Evolutionary conservation across 805 yeast species (phyloP).

Genomic region (Yarrowia deformans): DNA sequence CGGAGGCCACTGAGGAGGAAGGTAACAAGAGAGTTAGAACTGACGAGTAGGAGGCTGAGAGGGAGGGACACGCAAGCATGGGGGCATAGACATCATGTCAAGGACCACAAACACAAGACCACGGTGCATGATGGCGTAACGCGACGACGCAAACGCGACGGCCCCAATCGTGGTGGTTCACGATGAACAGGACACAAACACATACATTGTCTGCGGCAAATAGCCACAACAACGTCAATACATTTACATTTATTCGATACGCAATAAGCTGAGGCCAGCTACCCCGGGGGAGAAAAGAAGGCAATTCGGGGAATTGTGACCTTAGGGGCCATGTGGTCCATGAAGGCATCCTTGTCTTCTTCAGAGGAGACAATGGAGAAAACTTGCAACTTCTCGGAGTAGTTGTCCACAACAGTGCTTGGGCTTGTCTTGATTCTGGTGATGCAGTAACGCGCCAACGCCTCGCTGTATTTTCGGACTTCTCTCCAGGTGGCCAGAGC

Average conservation of each 20-base stretch:
- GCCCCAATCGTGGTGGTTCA: no score
- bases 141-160: no score
- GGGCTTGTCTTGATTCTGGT: not conserved
- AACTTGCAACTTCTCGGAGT: not conserved
- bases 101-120: no score
- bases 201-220: no score
- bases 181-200: no score
- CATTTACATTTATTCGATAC: not conserved
- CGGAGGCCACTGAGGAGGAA: constrained; percentile 16
- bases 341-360: not conserved
- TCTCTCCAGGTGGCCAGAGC: not conserved
- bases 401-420: not conserved
- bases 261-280: no score
- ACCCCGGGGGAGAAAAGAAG: no score
- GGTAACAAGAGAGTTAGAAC: constrained; percentile 1
- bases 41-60: not conserved
- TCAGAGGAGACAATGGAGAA: not conserved
- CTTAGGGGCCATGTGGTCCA: not conserved
- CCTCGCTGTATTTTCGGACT: not conserved
- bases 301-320: not conserved
- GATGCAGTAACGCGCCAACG: not conserved
- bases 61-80: no score
- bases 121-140: no score
- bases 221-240: no score
- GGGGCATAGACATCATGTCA: no score